Conservation (phyloP, 2,329 filamentous ascomycete species). For the Blastomyces parvus region DNA sequence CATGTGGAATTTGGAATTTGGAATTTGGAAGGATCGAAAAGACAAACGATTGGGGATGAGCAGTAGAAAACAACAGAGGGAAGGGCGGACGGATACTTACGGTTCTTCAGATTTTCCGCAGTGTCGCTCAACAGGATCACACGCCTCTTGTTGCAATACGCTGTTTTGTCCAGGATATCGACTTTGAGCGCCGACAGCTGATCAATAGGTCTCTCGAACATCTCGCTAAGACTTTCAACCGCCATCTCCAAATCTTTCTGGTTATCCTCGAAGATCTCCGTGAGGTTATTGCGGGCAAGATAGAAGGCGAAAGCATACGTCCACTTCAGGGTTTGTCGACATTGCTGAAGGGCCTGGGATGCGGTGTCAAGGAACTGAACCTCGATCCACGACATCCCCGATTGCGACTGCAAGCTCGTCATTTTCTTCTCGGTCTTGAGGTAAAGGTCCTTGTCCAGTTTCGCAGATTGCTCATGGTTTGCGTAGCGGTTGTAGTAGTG, state of each 20-base stretch:
- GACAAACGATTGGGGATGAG: not conserved
- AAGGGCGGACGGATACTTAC: constrained; percentile 44
- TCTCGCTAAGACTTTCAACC: constrained; percentile 91
- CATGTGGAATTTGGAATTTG: not conserved
- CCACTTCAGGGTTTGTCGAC: constrained; percentile 98
- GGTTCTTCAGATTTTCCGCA: constrained; percentile 79
- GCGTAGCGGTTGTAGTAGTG: constrained; percentile 99
- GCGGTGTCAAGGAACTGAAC: constrained; percentile 94
- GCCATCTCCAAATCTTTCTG: constrained; percentile 97
- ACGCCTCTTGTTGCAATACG: constrained; percentile 88
- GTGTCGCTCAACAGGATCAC: constrained; percentile 87
- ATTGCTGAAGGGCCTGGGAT: constrained; percentile 86
- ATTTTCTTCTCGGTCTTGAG: constrained; percentile 98
- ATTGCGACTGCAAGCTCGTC: constrained; percentile 86
- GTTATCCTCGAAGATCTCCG: constrained; percentile 97
- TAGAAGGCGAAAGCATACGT: constrained; percentile 99
- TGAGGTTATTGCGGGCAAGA: constrained; percentile 87
- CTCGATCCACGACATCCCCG: constrained; percentile 97
- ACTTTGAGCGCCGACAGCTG: constrained; percentile 82
- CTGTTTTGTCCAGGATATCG: constrained; percentile 96
- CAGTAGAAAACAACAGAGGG: not conserved
- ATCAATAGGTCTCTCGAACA: constrained; percentile 95
- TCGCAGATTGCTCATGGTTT: constrained; percentile 96
- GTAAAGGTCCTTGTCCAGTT: constrained; percentile 91
- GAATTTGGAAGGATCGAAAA: no score